Evolutionary conservation across 2,329 filamentous ascomycete genomes (phyloP).

Genomic region (Ceratocystis eucalypticola): DNA sequence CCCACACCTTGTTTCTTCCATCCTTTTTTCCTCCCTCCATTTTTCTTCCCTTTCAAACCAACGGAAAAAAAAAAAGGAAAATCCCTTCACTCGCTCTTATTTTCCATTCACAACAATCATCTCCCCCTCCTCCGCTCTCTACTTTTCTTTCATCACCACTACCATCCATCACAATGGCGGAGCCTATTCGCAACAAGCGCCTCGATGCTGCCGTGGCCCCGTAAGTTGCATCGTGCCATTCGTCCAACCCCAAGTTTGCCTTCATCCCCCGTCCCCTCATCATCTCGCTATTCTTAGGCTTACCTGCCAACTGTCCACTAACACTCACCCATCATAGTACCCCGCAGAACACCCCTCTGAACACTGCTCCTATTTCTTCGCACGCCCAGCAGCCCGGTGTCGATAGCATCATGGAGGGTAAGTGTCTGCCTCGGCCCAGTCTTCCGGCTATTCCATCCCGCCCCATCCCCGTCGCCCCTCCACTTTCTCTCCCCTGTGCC

Average conservation of each 20-base stretch:
- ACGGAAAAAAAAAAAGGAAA: not conserved
- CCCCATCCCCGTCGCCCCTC: conserved; percentile 23
- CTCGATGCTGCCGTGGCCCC: conserved; percentile 43
- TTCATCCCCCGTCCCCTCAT: conserved; percentile 16
- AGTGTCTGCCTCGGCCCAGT: conserved; percentile 26
- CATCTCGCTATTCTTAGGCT: not conserved
- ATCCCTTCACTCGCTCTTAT: conserved; percentile 7
- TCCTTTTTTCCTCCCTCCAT: conserved; percentile 23
- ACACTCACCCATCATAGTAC: conserved; percentile 46
- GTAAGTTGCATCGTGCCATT: conserved; percentile 32
- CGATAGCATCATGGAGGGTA: conserved; percentile 94
- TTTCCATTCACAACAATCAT: not conserved
- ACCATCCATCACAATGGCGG: conserved; percentile 36
- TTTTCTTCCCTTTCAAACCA: conserved; percentile 24
- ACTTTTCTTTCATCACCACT: conserved; percentile 22
- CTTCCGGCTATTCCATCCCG: not conserved
- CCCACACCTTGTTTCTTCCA: conserved; percentile 24
- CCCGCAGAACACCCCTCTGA: conserved; percentile 93
- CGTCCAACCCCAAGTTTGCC: not conserved
- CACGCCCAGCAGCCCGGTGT: conserved; percentile 92
- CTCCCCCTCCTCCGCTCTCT: conserved; percentile 10
- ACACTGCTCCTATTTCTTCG: conserved; percentile 91
- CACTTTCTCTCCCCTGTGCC: not conserved
- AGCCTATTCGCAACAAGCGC: conserved; percentile 52
- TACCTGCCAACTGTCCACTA: conserved; percentile 11